Base-by-base conservation (phyloP, 148 eudicot species). In the Fagopyrum homotropicum region DNA sequence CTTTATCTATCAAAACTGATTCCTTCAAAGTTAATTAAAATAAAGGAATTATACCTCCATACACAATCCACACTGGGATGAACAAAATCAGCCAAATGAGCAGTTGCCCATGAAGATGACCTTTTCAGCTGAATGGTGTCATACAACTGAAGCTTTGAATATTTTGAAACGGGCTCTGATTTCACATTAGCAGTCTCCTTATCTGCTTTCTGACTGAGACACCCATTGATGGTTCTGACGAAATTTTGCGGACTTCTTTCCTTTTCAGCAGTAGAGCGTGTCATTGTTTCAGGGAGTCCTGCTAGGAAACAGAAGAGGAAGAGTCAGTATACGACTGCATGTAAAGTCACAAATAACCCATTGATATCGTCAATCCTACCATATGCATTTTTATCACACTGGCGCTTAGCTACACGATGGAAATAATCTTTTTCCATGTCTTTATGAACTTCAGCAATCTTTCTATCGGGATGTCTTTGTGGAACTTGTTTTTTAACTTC, bases 31-130 rank as follows among this genome's bases (percentile, higher is more conserved):
- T 7, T 2, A 44, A 43, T 51, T 46, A 35, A 35, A 68, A 44
- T 19, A 9, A 70, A 69, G 63, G 70, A 51, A 72, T 54, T 82
- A 80, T 86, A 86, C 89, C 74, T 86, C 89, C 89, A 86, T 59
- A 86, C 72, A 66, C 72, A 79, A n/a, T 79, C 82, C 47, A 77
- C 60, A 46, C 76, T 75, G n/a, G 89, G 89, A 64, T 80, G 74
- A 60, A 79, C 78, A 63, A 76, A 84, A 22, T 35, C 44, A 46
- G 74, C 30, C 16, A 49, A 72, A 17, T 9, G 30, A 72, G 4
- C 55, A 49, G 74, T 47, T 15, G 74, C 51, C 9, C 40, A 29
- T 15, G 74, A 22, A 19, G 72, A 72, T 50, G 73, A 66, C 49
- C 46, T 55, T 69, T 75, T 49, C 10, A 30, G 69, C 14, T 45